Evolutionary conservation across 2,329 filamentous ascomycete genomes (phyloP), one percentile per base, ranked within the genome.

Genomic region (Penicillium hordei): DNA sequence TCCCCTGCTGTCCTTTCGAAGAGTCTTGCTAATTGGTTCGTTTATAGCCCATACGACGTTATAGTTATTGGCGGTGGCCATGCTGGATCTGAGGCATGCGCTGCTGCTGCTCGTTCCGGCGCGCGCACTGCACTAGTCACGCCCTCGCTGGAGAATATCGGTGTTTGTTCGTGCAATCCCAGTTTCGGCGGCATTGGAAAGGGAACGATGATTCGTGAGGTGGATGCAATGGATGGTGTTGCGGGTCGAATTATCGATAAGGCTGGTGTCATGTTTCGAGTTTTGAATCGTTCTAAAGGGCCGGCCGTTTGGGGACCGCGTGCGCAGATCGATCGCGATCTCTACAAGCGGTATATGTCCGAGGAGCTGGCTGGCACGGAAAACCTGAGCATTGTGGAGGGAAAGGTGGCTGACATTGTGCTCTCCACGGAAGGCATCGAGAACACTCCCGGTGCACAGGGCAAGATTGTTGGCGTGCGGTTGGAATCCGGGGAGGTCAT

Each of bases 141-240:
- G 1, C 94, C 93, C 2, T 91, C 89, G 59, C 76, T 91, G 57
- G 88, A 93, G 58, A 96, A 97, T 67, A 86, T 97, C 21, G 93
- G 93, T 55, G 91, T 94, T 31, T 97, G 93, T 78, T 97, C 93
- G 36, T 97, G 93, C 78, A 97, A 97, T 73, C 93, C 93, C 1
- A 96, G 91, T 63, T 96, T 99, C 71, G 94, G 94, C 39, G 94
- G 94, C n/a, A 97, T 99, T 66, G 94, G 94, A 44, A 99, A 99
- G 74, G 94, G 94, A 17, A 97, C 91, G 10, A 97, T 99, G 80
- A 81, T 99, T 50, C 88, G 93, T 42, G 94, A 99, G 76, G 88
- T 99, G 33, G 94, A 99, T 78, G 94, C 94, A 0, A 81, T 99
- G 59, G 94, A 97, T 70, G 94, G 94, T 0, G 80, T 99, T 21